Conservation (phyloP, 768 basidiomycete genomes). For the Lactarius tabidus region DNA sequence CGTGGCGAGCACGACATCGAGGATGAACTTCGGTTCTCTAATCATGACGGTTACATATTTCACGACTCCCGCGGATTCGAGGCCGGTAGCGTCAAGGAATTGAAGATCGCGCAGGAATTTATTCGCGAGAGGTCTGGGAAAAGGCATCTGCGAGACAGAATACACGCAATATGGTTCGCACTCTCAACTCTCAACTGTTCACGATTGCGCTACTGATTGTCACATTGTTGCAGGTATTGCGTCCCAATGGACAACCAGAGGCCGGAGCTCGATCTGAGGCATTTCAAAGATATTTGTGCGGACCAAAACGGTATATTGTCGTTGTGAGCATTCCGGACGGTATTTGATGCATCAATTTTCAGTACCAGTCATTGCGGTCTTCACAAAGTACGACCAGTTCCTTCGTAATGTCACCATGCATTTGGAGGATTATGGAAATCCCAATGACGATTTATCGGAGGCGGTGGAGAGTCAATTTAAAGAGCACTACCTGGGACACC, state of each 20-base stretch:
- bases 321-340: background rate
- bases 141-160: background rate
- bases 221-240: background rate
- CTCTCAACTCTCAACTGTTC: background rate
- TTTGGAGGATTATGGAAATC: background rate
- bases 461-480: background rate
- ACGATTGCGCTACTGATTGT: background rate
- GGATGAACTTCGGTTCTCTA: background rate
- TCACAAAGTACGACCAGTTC: background rate
- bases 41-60: background rate
- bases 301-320: background rate
- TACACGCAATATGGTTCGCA: background rate
- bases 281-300: background rate
- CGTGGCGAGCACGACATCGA: background rate
- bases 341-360: background rate
- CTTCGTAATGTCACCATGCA: background rate
- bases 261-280: background rate
- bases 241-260: background rate
- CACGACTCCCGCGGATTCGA: background rate
- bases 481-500: background rate
- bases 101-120: background rate
- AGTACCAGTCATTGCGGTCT: background rate
- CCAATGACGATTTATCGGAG: background rate
- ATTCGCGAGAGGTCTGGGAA: background rate
- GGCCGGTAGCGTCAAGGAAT: background rate